Percentiles rank a stretch among this genome's conserved stretches.
These are phyloP conservation scores for Paspalum notatum DNA, from an alignment of 176 grass and related monocot species.

Conservation along the genomic window DNA sequence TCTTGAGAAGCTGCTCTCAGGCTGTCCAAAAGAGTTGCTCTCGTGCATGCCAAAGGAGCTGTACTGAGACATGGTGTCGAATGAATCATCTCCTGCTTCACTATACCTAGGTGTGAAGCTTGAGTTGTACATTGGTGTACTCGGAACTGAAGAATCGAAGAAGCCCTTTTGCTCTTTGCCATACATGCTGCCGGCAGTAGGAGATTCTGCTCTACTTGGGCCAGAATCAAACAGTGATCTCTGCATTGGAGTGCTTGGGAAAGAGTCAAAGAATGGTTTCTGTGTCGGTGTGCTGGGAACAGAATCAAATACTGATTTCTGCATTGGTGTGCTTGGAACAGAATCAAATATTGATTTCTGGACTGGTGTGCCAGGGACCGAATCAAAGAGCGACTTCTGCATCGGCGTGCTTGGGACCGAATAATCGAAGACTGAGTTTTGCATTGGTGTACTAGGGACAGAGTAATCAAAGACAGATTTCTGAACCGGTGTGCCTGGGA, in stretches of 20 bases:
- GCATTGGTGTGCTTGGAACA: constrained; percentile 49
- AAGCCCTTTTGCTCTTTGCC: constrained; percentile 68
- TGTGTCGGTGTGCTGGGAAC: constrained; percentile 50
- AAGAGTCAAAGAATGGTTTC: constrained; percentile 67
- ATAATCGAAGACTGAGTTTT: constrained; percentile 69
- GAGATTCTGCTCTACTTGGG: constrained; percentile 63
- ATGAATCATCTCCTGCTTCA: constrained; percentile 89
- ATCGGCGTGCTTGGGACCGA: constrained; percentile 65
- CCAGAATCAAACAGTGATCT: constrained; percentile 68
- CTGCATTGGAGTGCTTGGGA: constrained; percentile 67
- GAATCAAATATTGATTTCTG: constrained; percentile 58
- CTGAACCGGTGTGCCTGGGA: constrained; percentile 63
- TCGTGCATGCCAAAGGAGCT: constrained; percentile 66
- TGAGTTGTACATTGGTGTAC: constrained; percentile 87
- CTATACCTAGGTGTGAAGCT: constrained; percentile 83
- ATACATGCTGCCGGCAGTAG: constrained; percentile 54
- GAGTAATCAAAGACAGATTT: constrained; percentile 64
- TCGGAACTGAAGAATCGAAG: constrained; percentile 78
- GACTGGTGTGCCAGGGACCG: constrained; percentile 40
- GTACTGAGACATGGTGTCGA: constrained; percentile 69
- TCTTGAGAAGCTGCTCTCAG: constrained; percentile 51
- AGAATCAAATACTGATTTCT: constrained; percentile 71
- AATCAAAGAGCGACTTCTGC: constrained; percentile 59
- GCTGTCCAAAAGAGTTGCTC: constrained; percentile 44
- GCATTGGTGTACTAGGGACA: constrained; percentile 48